A percentile compares a stretch with the other conserved stretches of the same genome.
These are phyloP conservation scores for Sarocladium oryzae DNA, from an alignment of 2,329 filamentous ascomycete species.

Conservation along the genomic window DNA sequence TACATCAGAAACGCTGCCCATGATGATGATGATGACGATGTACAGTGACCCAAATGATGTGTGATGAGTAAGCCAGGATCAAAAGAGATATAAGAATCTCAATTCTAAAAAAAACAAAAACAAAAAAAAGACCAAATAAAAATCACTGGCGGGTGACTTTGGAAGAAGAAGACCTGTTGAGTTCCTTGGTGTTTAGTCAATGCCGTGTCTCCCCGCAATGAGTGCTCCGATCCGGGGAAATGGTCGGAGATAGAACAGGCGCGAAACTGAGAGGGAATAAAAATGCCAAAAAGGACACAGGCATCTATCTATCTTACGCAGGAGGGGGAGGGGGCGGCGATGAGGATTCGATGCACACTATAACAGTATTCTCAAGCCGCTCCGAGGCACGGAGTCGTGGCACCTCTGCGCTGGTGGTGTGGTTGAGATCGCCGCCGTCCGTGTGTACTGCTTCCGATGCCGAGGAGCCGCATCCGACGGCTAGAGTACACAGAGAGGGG, in stretches of 20 bases:
- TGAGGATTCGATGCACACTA: background rate
- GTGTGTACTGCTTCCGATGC: constrained; percentile 7
- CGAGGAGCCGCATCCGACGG: constrained; percentile 6
- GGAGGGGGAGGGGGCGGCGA: no score
- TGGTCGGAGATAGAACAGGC: background rate
- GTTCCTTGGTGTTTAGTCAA: background rate
- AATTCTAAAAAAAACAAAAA: no score
- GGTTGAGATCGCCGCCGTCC: background rate
- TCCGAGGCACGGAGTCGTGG: background rate
- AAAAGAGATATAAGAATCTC: no score
- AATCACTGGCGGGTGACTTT: no score
- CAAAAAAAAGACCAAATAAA: no score
- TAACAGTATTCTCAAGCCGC: background rate
- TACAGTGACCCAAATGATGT: background rate
- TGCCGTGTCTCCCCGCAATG: constrained; percentile 9
- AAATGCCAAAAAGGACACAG: background rate
- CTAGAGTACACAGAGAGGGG: no score
- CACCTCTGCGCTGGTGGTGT: background rate
- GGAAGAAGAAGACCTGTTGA: background rate
- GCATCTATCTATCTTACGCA: background rate
- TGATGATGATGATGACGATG: background rate
- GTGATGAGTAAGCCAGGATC: background rate
- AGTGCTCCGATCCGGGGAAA: constrained; percentile 1
- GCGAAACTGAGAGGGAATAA: background rate
- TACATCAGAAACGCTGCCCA: constrained; percentile 1